phyloP scores from a whole-genome alignment of 2,329 filamentous ascomycete species.

The Helicocarpus griseus region DNA sequence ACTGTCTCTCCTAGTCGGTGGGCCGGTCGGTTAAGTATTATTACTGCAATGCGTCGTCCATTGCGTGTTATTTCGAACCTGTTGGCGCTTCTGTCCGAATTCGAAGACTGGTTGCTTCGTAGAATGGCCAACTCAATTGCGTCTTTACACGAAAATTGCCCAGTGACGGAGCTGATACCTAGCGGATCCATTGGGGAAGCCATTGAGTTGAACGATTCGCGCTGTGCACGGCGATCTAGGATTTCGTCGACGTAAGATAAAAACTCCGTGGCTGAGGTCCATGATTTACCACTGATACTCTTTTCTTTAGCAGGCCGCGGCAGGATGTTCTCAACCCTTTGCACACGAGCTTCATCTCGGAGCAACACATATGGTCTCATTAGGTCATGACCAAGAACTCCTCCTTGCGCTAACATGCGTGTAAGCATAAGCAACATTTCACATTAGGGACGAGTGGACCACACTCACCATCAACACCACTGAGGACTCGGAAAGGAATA shows the following conservation, averaged over 20 bases:
- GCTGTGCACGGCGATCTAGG: conserved; percentile 46
- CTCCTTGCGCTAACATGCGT: conserved; percentile 50
- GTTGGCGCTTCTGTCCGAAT: conserved; percentile 72
- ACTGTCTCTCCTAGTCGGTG: conserved; percentile 85
- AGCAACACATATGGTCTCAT: conserved; percentile 90
- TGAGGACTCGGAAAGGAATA: conserved; percentile 83
- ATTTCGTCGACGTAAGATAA: conserved; percentile 68
- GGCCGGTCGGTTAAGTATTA: conserved; percentile 78
- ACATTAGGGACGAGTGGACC: not conserved
- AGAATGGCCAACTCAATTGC: conserved; percentile 86
- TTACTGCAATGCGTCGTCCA: conserved; percentile 80
- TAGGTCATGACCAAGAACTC: conserved; percentile 84
- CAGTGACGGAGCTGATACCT: conserved; percentile 36
- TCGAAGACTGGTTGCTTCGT: conserved; percentile 60
- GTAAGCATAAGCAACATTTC: conserved; percentile 15
- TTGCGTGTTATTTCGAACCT: conserved; percentile 91
- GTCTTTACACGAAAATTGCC: conserved; percentile 55
- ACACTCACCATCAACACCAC: conserved; percentile 66
- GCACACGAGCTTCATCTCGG: conserved; percentile 66
- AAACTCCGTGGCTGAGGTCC: conserved; percentile 53
- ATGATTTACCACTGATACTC: conserved; percentile 34
- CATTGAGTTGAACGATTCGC: conserved; percentile 49
- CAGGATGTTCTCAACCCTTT: conserved; percentile 35
- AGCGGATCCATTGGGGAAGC: conserved; percentile 62
- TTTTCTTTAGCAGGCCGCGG: conserved; percentile 31